Conservation (phyloP, 495 filamentous ascomycete species). For the Penicilliopsis zonata region DNA sequence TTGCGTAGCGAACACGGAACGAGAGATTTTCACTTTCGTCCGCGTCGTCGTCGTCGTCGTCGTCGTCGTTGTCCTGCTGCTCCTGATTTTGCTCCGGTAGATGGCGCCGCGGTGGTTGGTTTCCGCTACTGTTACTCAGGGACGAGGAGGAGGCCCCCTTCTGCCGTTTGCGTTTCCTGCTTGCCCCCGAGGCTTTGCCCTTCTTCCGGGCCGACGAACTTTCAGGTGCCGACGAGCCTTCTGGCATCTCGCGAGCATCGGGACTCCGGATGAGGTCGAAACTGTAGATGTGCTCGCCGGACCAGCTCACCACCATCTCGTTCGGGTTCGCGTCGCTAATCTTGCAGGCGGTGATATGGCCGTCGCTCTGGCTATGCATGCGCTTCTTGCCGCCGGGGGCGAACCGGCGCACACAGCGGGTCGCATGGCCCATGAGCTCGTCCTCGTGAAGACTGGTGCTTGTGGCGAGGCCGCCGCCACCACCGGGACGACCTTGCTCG, state of each 20-base stretch:
- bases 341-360: conserved; percentile 68
- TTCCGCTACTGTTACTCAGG: conserved; percentile 24
- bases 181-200: conserved; percentile 24
- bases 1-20: conserved; percentile 46
- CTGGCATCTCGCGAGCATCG: conserved; percentile 34
- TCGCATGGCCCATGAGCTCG: conserved; percentile 49
- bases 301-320: conserved; percentile 67
- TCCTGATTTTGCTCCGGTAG: conserved; percentile 34
- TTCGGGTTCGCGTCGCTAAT: conserved; percentile 69
- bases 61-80: conserved; percentile 20
- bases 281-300: conserved; percentile 61
- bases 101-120: too few species aligned
- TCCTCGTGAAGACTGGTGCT: conserved; percentile 41
- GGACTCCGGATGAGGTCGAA: conserved; percentile 57
- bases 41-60: conserved; percentile 19
- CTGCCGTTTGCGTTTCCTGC: conserved; percentile 47
- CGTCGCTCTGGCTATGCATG: conserved; percentile 41
- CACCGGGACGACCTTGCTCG: conserved; percentile 38
- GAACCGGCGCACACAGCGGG: conserved; percentile 58
- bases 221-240: conserved; percentile 5
- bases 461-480: conserved; percentile 18
- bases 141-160: conserved; percentile 33
- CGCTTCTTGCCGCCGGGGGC: conserved; percentile 46
- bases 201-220: conserved; percentile 12
- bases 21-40: conserved; percentile 27